phyloP scores from a whole-genome alignment of 192 early-diverging fungal genomes.

The Linnemannia zychae region DNA sequence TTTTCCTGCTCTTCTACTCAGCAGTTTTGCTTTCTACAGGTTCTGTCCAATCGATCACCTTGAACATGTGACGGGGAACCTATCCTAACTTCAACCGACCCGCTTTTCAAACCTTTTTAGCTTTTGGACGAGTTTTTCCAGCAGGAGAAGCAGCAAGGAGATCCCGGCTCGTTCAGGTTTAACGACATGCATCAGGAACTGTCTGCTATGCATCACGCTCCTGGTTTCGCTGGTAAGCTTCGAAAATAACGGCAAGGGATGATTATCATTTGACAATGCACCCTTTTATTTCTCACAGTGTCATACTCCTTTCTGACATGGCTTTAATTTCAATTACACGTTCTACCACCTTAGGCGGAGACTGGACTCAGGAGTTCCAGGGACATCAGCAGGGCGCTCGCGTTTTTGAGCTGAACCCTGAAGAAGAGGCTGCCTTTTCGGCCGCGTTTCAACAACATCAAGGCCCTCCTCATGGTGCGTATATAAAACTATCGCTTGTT shows the following conservation, averaged over 20 bases:
- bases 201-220: conserved; percentile 38
- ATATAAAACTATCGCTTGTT: not conserved
- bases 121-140: conserved; percentile 51
- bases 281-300: not conserved
- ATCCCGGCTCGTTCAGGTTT: conserved; percentile 40
- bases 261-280: not conserved
- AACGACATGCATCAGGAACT: conserved; percentile 54
- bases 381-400: conserved; percentile 41
- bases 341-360: conserved; percentile 24
- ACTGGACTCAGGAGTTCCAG: conserved; percentile 61
- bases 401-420: conserved; percentile 63
- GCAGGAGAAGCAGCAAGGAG: conserved; percentile 40
- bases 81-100: conserved; percentile 7
- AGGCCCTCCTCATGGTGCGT: conserved; percentile 43
- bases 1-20: not conserved
- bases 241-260: not conserved
- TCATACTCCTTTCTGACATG: not conserved
- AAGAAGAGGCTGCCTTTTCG: conserved; percentile 66
- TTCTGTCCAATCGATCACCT: conserved; percentile 1
- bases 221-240: conserved; percentile 42
- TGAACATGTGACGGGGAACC: conserved; percentile 11
- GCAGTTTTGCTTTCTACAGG: not conserved
- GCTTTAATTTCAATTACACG: not conserved
- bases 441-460: conserved; percentile 59
- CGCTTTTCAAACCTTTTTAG: conserved; percentile 12